phyloP scores from a whole-genome alignment of 495 filamentous ascomycete genomes.

The Lophiotrema nucula region DNA sequence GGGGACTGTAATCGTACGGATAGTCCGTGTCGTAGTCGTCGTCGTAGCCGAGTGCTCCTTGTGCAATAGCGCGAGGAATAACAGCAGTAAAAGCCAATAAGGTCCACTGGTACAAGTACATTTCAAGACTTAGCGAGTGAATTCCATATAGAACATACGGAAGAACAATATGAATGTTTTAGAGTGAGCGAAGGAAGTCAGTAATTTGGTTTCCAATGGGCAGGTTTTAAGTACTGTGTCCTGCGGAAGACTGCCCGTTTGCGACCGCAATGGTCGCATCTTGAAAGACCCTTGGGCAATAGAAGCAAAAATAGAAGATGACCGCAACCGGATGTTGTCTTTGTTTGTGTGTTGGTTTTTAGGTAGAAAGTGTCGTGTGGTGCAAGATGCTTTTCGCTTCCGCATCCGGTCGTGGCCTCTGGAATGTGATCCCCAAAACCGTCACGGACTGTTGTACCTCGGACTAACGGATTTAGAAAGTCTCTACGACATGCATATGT shows the following conservation, averaged over 20 bases:
- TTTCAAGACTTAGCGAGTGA: constrained; percentile 10
- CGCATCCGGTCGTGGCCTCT: constrained; percentile 6
- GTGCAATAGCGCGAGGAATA: too few species aligned
- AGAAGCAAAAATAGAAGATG: neutral
- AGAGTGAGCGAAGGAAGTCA: neutral
- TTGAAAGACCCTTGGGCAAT: neutral
- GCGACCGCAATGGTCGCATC: neutral
- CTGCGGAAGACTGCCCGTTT: constrained; percentile 27
- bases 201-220: too few species aligned
- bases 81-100: neutral
- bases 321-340: constrained; percentile 13
- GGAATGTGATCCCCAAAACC: too few species aligned
- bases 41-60: too few species aligned
- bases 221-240: too few species aligned
- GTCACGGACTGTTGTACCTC: too few species aligned
- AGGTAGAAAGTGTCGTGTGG: neutral
- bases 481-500: too few species aligned
- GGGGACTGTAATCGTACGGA: neutral
- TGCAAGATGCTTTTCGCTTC: neutral
- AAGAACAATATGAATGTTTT: neutral
- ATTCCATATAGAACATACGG: constrained; percentile 13
- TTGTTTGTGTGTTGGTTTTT: constrained; percentile 6
- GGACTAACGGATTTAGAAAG: too few species aligned
- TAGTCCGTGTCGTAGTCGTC: neutral
- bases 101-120: constrained; percentile 12